phyloP scores from a whole-genome alignment of 2,329 filamentous ascomycete species.

The Aspergillus tamarii region DNA sequence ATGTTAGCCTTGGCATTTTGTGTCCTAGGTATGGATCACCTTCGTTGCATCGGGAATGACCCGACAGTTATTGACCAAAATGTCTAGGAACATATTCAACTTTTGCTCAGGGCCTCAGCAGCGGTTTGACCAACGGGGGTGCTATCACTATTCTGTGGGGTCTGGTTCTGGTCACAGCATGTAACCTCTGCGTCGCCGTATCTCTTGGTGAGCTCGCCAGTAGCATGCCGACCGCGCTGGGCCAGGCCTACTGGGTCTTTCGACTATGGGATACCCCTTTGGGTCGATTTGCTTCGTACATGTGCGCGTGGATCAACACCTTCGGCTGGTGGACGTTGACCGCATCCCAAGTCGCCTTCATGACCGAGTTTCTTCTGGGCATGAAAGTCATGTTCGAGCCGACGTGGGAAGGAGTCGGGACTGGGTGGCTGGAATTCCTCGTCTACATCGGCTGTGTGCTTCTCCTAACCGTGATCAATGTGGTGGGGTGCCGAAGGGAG shows the following conservation, averaged over 20 bases:
- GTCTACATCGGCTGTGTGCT: conserved; percentile 57
- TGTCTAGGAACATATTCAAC: conserved; percentile 58
- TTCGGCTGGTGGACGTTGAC: conserved; percentile 63
- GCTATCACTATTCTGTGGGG: conserved; percentile 71
- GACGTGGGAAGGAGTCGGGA: conserved; percentile 49
- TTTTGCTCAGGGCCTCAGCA: conserved; percentile 57
- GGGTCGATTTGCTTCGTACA: conserved; percentile 58
- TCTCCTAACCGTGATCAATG: conserved; percentile 54
- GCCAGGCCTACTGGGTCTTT: conserved; percentile 62
- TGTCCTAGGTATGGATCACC: conserved; percentile 47
- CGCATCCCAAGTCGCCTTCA: conserved; percentile 60
- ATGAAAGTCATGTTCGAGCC: conserved; percentile 59
- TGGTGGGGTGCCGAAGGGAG: conserved; percentile 56
- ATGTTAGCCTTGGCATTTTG: conserved; percentile 62
- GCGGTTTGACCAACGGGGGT: conserved; percentile 63
- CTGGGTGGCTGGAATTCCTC: conserved; percentile 59
- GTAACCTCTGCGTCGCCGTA: conserved; percentile 65
- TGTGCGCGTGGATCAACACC: conserved; percentile 64
- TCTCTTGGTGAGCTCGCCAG: conserved; percentile 71
- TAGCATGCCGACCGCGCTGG: conserved; percentile 63
- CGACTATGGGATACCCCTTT: conserved; percentile 42
- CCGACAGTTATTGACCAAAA: neutral
- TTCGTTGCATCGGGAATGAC: neutral
- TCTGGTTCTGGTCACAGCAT: conserved; percentile 65
- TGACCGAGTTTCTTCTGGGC: conserved; percentile 61